phyloP scores from a whole-genome alignment of 352 stramenopile genomes.

The Phytopythium cucurbitacearum region DNA sequence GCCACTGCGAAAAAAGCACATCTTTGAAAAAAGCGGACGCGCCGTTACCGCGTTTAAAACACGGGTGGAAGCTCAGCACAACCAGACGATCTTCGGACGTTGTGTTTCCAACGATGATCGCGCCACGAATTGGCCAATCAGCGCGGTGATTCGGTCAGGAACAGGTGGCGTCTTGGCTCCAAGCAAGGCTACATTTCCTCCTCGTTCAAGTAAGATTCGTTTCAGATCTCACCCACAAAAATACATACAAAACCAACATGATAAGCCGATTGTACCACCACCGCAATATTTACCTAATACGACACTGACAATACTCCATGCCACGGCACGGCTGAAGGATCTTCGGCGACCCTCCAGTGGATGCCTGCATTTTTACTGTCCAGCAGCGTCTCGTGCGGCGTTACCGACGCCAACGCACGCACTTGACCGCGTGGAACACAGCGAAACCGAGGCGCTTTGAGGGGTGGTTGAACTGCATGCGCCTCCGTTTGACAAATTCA shows the following conservation, averaged over 20 bases:
- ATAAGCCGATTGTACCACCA: background rate
- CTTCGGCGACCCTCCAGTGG: no score
- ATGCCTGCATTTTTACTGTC: no score
- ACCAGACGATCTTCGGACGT: slow-evolving; percentile 2
- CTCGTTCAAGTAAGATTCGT: slow-evolving; percentile 16
- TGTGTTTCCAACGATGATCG: slow-evolving; percentile 18
- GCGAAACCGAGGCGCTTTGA: background rate
- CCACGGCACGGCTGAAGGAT: background rate
- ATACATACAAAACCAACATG: background rate
- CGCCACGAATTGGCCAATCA: slow-evolving; percentile 8
- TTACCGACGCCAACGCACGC: no score
- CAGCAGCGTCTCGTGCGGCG: no score
- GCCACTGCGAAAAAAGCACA: slow-evolving; percentile 1
- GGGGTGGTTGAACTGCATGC: slow-evolving; percentile 2
- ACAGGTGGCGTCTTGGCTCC: slow-evolving; percentile 5
- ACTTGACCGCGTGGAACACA: background rate
- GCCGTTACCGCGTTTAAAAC: slow-evolving; percentile 3
- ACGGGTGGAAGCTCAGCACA: background rate
- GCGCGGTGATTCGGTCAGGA: background rate
- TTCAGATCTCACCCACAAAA: slow-evolving; percentile 31
- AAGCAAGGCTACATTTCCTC: slow-evolving; percentile 3
- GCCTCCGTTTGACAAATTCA: slow-evolving; percentile 2
- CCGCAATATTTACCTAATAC: background rate
- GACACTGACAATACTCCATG: background rate
- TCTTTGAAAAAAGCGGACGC: slow-evolving; percentile 2